Conservation (phyloP, 495 filamentous ascomycete genomes). For the Hypomontagnella submonticulosa region DNA sequence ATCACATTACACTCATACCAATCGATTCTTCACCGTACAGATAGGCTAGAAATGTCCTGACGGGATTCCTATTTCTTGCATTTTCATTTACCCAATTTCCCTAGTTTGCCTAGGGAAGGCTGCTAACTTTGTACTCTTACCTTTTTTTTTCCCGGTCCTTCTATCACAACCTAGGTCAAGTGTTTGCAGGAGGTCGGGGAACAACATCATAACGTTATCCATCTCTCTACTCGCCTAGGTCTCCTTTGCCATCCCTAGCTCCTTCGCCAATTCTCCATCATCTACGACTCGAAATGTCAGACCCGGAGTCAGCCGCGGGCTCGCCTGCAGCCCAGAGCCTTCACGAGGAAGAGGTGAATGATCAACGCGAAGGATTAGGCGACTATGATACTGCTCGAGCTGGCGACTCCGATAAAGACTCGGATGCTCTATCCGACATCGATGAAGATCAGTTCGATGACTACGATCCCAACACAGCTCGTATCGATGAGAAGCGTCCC, state of each 20-base stretch:
- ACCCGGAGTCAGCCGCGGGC: constrained; percentile 49
- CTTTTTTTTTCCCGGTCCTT: not conserved
- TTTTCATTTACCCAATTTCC: too few species aligned
- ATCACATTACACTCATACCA: too few species aligned
- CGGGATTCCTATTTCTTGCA: too few species aligned
- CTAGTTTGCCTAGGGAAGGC: too few species aligned
- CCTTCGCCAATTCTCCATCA: constrained; percentile 17
- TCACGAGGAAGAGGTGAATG: constrained; percentile 51
- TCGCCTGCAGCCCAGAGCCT: constrained; percentile 40
- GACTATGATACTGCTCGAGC: constrained; percentile 53
- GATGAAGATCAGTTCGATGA: constrained; percentile 94
- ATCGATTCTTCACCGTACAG: too few species aligned
- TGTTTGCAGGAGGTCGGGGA: too few species aligned
- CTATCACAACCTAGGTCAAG: too few species aligned
- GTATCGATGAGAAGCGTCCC: constrained; percentile 80
- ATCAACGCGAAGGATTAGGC: constrained; percentile 48
- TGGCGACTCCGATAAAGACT: constrained; percentile 77
- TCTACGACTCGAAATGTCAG: constrained; percentile 54
- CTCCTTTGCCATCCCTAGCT: not conserved
- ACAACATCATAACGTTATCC: not conserved
- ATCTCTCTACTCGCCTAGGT: not conserved
- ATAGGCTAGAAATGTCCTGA: too few species aligned
- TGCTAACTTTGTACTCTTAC: not conserved
- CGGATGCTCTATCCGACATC: constrained; percentile 87
- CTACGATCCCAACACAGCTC: constrained; percentile 82